Percentiles rank a stretch among this genome's conserved stretches.
These are phyloP conservation scores for Fusarium cicatricum DNA, from an alignment of 2,329 filamentous ascomycete genomes.

Conservation along the genomic window DNA sequence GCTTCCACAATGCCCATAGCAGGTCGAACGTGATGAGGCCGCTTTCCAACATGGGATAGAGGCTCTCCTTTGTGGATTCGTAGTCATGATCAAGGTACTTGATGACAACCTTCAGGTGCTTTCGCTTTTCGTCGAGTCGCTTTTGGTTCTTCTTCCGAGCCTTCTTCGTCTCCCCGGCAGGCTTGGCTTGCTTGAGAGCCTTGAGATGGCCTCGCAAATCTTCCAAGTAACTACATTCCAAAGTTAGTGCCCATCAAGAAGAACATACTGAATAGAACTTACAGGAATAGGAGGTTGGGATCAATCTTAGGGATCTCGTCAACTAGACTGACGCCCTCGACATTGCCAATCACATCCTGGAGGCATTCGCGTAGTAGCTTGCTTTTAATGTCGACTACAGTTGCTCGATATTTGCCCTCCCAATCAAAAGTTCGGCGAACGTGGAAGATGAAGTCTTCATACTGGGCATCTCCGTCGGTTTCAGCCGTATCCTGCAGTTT, in stretches of 20 bases:
- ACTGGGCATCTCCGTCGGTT: slow-evolving; percentile 58
- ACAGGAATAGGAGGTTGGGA: slow-evolving; percentile 75
- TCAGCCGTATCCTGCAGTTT: slow-evolving; percentile 64
- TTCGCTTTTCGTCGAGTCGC: slow-evolving; percentile 64
- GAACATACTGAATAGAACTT: slow-evolving; percentile 30
- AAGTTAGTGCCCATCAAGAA: not conserved
- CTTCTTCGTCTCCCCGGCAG: slow-evolving; percentile 57
- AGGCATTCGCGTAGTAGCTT: slow-evolving; percentile 75
- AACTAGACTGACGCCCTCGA: slow-evolving; percentile 73
- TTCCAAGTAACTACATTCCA: slow-evolving; percentile 72
- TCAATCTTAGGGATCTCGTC: slow-evolving; percentile 79
- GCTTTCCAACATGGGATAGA: slow-evolving; percentile 81
- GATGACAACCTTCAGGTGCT: slow-evolving; percentile 76
- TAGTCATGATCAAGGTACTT: slow-evolving; percentile 86
- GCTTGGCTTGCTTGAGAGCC: slow-evolving; percentile 67
- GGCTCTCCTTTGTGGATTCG: slow-evolving; percentile 75
- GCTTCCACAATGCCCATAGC: slow-evolving; percentile 89
- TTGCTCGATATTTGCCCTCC: slow-evolving; percentile 79
- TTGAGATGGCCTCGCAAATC: slow-evolving; percentile 73
- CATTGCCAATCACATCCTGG: slow-evolving; percentile 49
- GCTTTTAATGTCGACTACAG: slow-evolving; percentile 85
- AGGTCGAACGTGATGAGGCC: slow-evolving; percentile 90
- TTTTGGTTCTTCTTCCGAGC: slow-evolving; percentile 69
- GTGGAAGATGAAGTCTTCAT: slow-evolving; percentile 83
- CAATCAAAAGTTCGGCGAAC: slow-evolving; percentile 84